A percentile compares a stretch with the other conserved stretches of the same genome.
phyloP scores from a whole-genome alignment of 768 basidiomycete species.

The Mycena amicta region DNA sequence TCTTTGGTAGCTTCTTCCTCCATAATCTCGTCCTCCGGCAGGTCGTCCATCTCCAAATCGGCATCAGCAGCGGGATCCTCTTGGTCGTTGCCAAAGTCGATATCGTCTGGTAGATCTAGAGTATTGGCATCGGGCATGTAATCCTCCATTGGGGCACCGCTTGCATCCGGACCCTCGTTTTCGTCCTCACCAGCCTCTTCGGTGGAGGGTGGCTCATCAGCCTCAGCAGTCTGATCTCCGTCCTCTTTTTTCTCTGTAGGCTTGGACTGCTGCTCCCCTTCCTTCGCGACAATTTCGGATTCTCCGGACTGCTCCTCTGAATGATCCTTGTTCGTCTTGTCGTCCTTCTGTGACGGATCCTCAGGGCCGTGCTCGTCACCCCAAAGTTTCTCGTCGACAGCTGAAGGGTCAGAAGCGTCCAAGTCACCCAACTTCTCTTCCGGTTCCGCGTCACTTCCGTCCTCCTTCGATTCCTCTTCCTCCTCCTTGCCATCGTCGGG shows the following conservation, averaged over 20 bases:
- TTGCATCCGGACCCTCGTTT: conserved; percentile 42
- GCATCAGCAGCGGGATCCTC: conserved; percentile 31
- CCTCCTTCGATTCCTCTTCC: conserved; percentile 51
- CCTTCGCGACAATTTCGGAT: conserved; percentile 82
- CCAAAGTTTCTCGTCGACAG: conserved; percentile 97
- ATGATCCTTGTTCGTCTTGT: conserved; percentile 63
- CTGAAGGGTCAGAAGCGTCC: conserved; percentile 79
- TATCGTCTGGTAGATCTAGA: conserved; percentile 87
- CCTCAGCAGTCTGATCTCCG: conserved; percentile 22
- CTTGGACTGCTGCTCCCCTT: conserved; percentile 47
- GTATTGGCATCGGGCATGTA: conserved; percentile 77
- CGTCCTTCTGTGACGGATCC: conserved; percentile 51
- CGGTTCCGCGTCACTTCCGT: conserved; percentile 60
- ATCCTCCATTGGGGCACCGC: conserved; percentile 75
- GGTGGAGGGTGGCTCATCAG: conserved; percentile 19
- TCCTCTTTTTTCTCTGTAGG: conserved; percentile 36
- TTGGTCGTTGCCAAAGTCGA: conserved; percentile 57
- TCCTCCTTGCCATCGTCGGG: conserved; percentile 56
- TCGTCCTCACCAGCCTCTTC: conserved; percentile 31
- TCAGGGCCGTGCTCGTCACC: conserved; percentile 74
- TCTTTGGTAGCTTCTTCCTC: conserved; percentile 34
- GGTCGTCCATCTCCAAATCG: conserved; percentile 36
- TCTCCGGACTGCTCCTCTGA: conserved; percentile 49
- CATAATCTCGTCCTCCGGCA: conserved; percentile 34
- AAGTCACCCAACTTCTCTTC: conserved; percentile 87